phyloP scores from a whole-genome alignment of 1,284 basidiomycete species.

The Apiotrichum mycotoxinovorans region DNA sequence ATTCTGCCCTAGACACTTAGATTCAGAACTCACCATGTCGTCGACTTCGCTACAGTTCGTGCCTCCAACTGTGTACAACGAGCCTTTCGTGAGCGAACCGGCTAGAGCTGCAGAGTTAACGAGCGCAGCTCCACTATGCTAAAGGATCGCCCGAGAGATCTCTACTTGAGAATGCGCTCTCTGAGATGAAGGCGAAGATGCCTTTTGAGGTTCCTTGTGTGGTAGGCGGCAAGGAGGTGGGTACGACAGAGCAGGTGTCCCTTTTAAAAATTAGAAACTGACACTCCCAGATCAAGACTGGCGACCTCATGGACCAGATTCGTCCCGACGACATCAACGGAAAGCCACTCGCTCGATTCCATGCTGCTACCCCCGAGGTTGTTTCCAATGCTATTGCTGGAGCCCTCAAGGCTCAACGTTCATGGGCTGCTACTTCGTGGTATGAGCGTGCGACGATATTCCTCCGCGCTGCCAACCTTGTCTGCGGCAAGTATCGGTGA shows the following conservation, averaged over 20 bases:
- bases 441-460: conserved; percentile 94
- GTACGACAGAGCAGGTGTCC: conserved; percentile 48
- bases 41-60: background rate
- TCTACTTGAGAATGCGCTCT: conserved; percentile 68
- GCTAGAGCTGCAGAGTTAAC: background rate
- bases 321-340: conserved; percentile 75
- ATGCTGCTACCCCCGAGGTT: conserved; percentile 78
- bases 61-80: conserved; percentile 72
- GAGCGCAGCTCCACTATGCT: conserved; percentile 60
- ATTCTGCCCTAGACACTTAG: no score
- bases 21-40: background rate
- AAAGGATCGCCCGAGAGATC: conserved; percentile 73
- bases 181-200: conserved; percentile 72
- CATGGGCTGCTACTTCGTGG: conserved; percentile 94
- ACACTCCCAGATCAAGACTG: conserved; percentile 1
- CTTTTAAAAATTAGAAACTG: no score
- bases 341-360: conserved; percentile 79
- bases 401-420: conserved; percentile 76
- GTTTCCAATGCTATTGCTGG: conserved; percentile 79
- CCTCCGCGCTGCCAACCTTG: conserved; percentile 90
- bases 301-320: conserved; percentile 56
- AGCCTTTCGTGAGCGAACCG: conserved; percentile 71
- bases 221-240: conserved; percentile 76
- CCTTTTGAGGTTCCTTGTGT: conserved; percentile 91
- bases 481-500: conserved; percentile 81